Percentiles rank a stretch among this genome's conserved stretches.
These are phyloP conservation scores for Podospora pseudocomata DNA, from an alignment of 495 filamentous ascomycete species.

Conservation along the genomic window DNA sequence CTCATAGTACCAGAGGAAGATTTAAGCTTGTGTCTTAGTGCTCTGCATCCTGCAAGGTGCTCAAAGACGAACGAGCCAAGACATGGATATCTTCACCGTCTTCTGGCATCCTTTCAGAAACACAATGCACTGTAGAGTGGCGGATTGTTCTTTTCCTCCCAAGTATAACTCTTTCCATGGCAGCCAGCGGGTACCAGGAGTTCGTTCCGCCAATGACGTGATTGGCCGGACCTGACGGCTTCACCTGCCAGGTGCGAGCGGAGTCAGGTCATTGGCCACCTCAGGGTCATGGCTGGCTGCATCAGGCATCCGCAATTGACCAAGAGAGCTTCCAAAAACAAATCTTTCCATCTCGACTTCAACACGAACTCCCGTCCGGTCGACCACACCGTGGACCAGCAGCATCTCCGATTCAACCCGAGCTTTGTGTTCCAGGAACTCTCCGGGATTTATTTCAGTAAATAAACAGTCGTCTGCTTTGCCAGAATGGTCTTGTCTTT, in stretches of 20 bases:
- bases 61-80: neutral
- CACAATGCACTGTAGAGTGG: neutral
- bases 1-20: neutral
- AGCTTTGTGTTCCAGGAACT: neutral
- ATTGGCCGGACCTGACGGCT: neutral
- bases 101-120: neutral
- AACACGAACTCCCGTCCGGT: neutral
- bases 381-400: neutral
- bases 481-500: neutral
- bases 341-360: neutral
- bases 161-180: neutral
- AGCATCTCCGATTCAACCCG: neutral
- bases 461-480: neutral
- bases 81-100: neutral
- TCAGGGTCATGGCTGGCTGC: neutral
- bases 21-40: neutral
- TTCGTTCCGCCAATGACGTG: neutral
- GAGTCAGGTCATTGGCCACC: neutral
- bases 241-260: neutral
- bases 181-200: neutral
- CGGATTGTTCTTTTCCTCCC: neutral
- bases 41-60: neutral
- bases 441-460: neutral
- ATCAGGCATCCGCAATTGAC: neutral
- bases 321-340: no score